phyloP scores from a whole-genome alignment of 495 filamentous ascomycete genomes.

The Diplogelasinospora grovesii region DNA sequence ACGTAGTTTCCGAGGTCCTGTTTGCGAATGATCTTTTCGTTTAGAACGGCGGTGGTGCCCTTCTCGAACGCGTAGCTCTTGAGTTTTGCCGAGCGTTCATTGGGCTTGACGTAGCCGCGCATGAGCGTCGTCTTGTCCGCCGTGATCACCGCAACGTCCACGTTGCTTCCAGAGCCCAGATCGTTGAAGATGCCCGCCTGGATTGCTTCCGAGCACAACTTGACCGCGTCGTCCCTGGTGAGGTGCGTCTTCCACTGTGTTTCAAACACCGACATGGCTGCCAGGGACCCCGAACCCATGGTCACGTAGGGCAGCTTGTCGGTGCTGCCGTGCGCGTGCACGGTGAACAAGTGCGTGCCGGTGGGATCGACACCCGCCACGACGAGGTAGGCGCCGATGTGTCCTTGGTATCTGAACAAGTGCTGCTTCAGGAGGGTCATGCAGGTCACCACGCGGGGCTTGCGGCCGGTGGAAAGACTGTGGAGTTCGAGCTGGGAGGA shows the following conservation, averaged over 20 bases:
- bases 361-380: constrained; percentile 97
- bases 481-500: constrained; percentile 97
- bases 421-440: constrained; percentile 99
- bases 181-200: constrained; percentile 99
- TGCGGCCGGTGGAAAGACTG: constrained; percentile 87
- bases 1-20: constrained; percentile 94
- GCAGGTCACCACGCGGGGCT: constrained; percentile 94
- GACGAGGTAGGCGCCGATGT: constrained; percentile 97
- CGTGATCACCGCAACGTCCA: constrained; percentile 93
- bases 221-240: constrained; percentile 73
- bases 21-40: constrained; percentile 87
- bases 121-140: constrained; percentile 85
- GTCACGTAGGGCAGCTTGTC: constrained; percentile 99
- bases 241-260: constrained; percentile 83
- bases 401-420: constrained; percentile 94
- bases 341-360: constrained; percentile 91
- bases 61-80: constrained; percentile 82
- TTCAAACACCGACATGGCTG: constrained; percentile 98
- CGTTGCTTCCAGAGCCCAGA: constrained; percentile 92
- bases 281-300: constrained; percentile 93
- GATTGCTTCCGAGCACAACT: constrained; percentile 80
- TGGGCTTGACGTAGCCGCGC: constrained; percentile 87
- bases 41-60: constrained; percentile 88
- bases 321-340: constrained; percentile 96
- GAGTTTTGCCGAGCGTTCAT: constrained; percentile 84